Conservation (phyloP, 441 rosid species). For the Gossypium davidsonii region DNA sequence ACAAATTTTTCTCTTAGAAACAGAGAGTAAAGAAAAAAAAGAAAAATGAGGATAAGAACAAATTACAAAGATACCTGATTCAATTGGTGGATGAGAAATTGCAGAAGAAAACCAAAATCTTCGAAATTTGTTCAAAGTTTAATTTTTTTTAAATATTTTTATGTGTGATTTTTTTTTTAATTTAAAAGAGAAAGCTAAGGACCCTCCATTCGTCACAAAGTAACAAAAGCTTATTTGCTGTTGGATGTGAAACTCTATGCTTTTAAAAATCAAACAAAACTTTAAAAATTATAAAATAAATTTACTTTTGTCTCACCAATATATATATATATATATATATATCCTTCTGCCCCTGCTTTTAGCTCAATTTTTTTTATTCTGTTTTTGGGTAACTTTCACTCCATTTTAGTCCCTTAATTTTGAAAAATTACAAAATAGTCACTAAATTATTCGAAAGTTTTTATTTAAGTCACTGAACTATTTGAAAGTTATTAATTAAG, state of each 20-base stretch:
- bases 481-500: too few relatives aligned
- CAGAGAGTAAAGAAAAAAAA: background rate
- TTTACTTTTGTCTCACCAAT: background rate
- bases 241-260: slow-evolving; percentile 46
- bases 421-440: too few relatives aligned
- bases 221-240: slow-evolving; percentile 41
- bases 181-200: slow-evolving; percentile 32
- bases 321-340: too few relatives aligned
- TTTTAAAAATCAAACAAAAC: background rate
- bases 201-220: slow-evolving; percentile 61
- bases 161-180: background rate
- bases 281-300: background rate
- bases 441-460: too few relatives aligned
- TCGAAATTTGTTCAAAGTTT: background rate
- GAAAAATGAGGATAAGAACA: background rate
- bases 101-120: background rate
- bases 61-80: slow-evolving; percentile 20
- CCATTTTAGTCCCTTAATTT: too few relatives aligned
- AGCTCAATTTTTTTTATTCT: slow-evolving; percentile 2
- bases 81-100: slow-evolving; percentile 10
- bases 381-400: background rate
- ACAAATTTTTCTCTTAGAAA: background rate
- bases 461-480: too few relatives aligned
- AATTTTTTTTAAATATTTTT: background rate
- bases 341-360: background rate